phyloP scores from a whole-genome alignment of 1,284 basidiomycete species.

The Malassezia psittaci region DNA sequence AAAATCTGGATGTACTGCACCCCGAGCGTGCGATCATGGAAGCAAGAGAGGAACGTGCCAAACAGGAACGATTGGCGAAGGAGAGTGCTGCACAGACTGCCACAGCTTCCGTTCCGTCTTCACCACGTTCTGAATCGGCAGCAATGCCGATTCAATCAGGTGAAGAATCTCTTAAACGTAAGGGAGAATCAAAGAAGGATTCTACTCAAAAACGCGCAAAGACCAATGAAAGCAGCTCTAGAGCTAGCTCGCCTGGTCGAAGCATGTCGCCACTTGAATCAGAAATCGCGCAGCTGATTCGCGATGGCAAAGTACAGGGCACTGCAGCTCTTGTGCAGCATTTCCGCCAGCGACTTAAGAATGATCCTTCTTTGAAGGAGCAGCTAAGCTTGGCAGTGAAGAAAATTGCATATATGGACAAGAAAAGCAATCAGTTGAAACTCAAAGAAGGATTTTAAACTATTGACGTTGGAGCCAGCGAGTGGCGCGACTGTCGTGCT shows the following conservation, averaged over 20 bases:
- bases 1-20: constrained; percentile 39
- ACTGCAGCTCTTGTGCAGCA: constrained; percentile 36
- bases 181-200: constrained; percentile 22
- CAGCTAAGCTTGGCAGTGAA: constrained; percentile 32
- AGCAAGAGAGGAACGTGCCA: constrained; percentile 41
- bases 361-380: constrained; percentile 34
- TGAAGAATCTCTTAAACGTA: constrained; percentile 15
- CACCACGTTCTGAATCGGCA: background rate
- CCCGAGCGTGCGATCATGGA: constrained; percentile 42
- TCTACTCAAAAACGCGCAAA: constrained; percentile 12
- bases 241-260: constrained; percentile 15
- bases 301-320: constrained; percentile 25
- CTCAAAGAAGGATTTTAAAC: constrained; percentile 29
- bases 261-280: constrained; percentile 26
- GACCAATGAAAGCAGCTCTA: background rate
- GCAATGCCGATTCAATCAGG: background rate
- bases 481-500: constrained; percentile 29
- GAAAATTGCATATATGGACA: constrained; percentile 38
- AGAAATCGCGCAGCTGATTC: constrained; percentile 32
- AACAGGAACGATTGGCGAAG: constrained; percentile 13
- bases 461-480: constrained; percentile 34
- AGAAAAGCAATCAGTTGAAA: constrained; percentile 31
- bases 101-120: background rate
- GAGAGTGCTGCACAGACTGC: constrained; percentile 17
- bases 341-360: constrained; percentile 36